Evolutionary conservation across 106 monocot species (phyloP).

Genomic region (Acorus gramineus): DNA sequence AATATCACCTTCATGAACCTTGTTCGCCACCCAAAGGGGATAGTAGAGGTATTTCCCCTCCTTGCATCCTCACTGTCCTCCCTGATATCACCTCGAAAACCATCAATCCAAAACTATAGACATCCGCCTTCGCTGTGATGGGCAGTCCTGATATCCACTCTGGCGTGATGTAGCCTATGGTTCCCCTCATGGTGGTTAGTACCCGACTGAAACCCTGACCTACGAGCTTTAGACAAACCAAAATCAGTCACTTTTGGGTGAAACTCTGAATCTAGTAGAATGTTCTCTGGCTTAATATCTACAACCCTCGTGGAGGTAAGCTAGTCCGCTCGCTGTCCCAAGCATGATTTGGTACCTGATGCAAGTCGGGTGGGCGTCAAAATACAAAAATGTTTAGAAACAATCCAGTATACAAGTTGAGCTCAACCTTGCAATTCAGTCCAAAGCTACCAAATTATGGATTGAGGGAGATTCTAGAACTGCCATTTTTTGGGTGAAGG

Average conservation of each 20-base stretch:
- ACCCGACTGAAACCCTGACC: conserved; percentile 41
- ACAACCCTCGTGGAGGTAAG: conserved; percentile 32
- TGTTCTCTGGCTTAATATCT: conserved; percentile 40
- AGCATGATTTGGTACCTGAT: conserved; percentile 20
- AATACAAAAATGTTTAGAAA: too few species aligned
- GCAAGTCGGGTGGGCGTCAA: too few species aligned
- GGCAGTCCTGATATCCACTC: conserved; percentile 54
- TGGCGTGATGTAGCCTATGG: conserved; percentile 50
- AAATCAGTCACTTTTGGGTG: conserved; percentile 46
- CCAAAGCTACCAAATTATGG: too few species aligned
- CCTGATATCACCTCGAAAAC: conserved; percentile 48
- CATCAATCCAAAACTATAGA: conserved; percentile 59
- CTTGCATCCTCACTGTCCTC: conserved; percentile 3
- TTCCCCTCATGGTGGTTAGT: conserved; percentile 53
- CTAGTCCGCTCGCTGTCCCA: conserved; percentile 17
- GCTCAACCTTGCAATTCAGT: too few species aligned
- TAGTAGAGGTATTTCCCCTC: background rate
- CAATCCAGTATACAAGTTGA: too few species aligned
- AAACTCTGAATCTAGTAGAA: conserved; percentile 36
- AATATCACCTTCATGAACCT: background rate
- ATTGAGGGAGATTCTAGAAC: too few species aligned
- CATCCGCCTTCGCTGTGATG: conserved; percentile 40
- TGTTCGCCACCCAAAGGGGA: background rate
- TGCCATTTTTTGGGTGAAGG: too few species aligned
- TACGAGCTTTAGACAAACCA: conserved; percentile 57